Conservation (phyloP, 495 filamentous ascomycete genomes). For the Aspergillus baeticus region DNA sequence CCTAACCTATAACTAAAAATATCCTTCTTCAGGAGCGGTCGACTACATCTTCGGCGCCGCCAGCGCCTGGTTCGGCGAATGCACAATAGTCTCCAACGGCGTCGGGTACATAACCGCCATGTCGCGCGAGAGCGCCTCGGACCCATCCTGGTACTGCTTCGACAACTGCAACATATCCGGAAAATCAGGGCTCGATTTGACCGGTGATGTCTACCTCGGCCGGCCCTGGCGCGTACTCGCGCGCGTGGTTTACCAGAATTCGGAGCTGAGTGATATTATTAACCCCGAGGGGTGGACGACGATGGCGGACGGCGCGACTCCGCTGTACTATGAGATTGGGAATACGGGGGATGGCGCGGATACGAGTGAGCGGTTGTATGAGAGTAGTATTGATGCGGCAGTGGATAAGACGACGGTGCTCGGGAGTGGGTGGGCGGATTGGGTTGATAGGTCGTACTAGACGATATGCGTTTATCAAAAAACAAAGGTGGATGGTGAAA, state of each 20-base stretch:
- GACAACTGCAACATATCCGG: constrained; percentile 53
- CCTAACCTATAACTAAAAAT: no score
- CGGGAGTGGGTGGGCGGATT: constrained; percentile 46
- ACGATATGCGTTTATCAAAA: no score
- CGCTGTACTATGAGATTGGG: constrained; percentile 56
- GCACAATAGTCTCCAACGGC: constrained; percentile 56
- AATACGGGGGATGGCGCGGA: constrained; percentile 58
- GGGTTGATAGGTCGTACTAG: constrained; percentile 33
- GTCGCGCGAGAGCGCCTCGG: constrained; percentile 50
- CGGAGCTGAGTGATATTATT: constrained; percentile 52
- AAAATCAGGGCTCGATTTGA: constrained; percentile 43
- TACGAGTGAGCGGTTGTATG: constrained; percentile 55
- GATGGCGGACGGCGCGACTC: constrained; percentile 38
- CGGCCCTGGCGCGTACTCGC: constrained; percentile 65
- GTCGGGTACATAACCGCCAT: constrained; percentile 54
- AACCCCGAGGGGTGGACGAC: constrained; percentile 59
- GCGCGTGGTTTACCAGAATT: constrained; percentile 65
- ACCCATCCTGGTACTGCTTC: constrained; percentile 63
- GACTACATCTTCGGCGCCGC: constrained; percentile 73
- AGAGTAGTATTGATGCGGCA: constrained; percentile 43
- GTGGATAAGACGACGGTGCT: constrained; percentile 51
- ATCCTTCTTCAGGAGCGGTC: constrained; percentile 34
- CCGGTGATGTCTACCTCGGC: constrained; percentile 61
- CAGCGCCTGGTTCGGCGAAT: constrained; percentile 61
- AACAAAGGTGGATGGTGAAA: no score